Evolutionary conservation across 176 grass and related monocot species (phyloP), one percentile per base, ranked within the genome.

Genomic region (Triticum monococcum): DNA sequence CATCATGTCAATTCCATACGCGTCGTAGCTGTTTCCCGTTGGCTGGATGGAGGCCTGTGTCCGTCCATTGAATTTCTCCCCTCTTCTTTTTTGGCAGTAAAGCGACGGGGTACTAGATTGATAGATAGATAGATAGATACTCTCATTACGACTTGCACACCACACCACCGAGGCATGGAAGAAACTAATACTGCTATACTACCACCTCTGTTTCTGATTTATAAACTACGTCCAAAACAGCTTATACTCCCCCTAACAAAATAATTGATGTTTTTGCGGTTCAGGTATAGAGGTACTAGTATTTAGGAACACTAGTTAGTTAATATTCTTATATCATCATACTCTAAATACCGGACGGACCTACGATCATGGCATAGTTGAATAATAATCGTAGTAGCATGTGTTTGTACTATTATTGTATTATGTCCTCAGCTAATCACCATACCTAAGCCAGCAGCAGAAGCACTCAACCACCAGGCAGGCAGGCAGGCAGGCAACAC

Each of bases 381-480:
- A 87, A 62, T 87, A 87, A 62, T 87, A 83, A 90, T 90, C 74
- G 81, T 4, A 71, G 41, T 9, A 83, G 17, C 81, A 75, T 81
- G 77, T 66, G 64, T 45, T 45, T 83, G 85, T 78, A 12, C 41
- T 43, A 83, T 72, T 32, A 83, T 89, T 80, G 71, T 37, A 70
- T 61, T 77, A 37, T 83, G 50, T 89, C 82, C 38, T 72, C 65
- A 20, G 48, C 64, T 75, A 26, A 77, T 85, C 67, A 83, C 28
- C 28, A 30, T 30, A 30, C 28, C 28, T 30, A 30, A 30, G 28
- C 28, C 28, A 30, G 28, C 28, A 30, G 28, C 28, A 30, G 28
- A 30, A 41, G 72, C 82, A 74, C 81, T 78, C 77, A 81, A 85
- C 90, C 82, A 88, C 86, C 82, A 77, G 89, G 89, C 62, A 78